Conservation (phyloP, 345 rosid species). For the Hirschfeldia incana region DNA sequence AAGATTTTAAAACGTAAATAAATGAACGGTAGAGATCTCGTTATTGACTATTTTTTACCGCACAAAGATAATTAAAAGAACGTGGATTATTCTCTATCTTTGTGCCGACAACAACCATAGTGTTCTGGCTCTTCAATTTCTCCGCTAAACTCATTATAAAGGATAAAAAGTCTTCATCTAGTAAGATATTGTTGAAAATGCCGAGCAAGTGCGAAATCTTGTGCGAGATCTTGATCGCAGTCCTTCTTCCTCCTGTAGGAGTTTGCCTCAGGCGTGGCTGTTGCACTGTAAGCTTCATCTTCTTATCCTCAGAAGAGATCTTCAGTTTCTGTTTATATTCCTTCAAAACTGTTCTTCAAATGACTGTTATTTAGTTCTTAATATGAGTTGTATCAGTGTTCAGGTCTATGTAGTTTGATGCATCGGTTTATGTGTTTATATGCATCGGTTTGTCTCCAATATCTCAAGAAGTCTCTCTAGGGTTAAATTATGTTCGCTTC, state of each 20-base stretch:
- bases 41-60: background rate
- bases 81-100: slow-evolving; percentile 10
- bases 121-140: background rate
- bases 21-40: slow-evolving; percentile 25
- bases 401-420: background rate
- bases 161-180: background rate
- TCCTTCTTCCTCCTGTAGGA: slow-evolving; percentile 85
- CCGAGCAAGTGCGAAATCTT: slow-evolving; percentile 57
- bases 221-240: slow-evolving; percentile 83
- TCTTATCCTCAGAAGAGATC: background rate
- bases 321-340: background rate
- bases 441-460: background rate
- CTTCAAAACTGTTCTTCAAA: background rate
- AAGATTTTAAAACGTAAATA: background rate
- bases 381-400: too few relatives aligned
- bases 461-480: background rate
- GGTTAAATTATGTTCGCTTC: background rate
- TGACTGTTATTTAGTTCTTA: background rate
- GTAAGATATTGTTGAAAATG: slow-evolving; percentile 43
- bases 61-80: background rate
- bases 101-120: slow-evolving; percentile 9
- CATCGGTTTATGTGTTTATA: background rate
- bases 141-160: background rate
- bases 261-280: slow-evolving; percentile 88
- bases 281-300: slow-evolving; percentile 61